A percentile compares a stretch with the other conserved stretches of the same genome.
These are phyloP conservation scores for Cymbidium sinense DNA, from an alignment of 106 monocot genomes.

Conservation along the genomic window DNA sequence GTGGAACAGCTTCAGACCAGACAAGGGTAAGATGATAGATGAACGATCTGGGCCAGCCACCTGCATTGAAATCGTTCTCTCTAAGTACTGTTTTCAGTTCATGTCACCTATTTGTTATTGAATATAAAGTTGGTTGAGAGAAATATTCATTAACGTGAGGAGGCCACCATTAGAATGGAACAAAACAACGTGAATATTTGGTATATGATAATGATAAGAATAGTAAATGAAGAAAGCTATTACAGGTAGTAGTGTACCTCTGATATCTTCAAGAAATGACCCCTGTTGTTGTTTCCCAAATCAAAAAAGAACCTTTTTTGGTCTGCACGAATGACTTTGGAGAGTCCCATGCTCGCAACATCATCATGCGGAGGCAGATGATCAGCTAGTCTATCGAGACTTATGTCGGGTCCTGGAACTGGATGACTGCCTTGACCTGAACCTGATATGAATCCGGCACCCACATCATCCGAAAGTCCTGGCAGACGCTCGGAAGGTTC, in stretches of 20 bases:
- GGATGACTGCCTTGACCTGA: conserved; percentile 43
- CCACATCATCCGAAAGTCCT: conserved; percentile 95
- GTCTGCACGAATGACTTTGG: conserved; percentile 80
- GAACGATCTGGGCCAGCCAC: conserved; percentile 89
- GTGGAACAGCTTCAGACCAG: conserved; percentile 79
- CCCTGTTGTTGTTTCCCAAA: conserved; percentile 83
- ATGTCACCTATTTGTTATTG: no score
- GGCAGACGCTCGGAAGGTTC: conserved; percentile 57
- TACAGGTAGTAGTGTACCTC: conserved; percentile 44
- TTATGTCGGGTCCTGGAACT: conserved; percentile 55
- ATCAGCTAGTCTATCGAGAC: conserved; percentile 59
- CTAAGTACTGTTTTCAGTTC: neutral
- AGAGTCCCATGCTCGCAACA: conserved; percentile 42
- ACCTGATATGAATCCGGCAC: conserved; percentile 88
- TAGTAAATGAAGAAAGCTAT: neutral
- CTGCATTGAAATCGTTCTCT: conserved; percentile 17
- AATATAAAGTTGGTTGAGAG: no score
- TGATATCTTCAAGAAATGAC: conserved; percentile 87
- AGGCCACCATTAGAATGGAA: no score
- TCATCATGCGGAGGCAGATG: conserved; percentile 39
- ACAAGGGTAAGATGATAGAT: conserved; percentile 76
- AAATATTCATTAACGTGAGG: no score
- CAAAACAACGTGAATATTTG: no score
- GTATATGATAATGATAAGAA: no score
- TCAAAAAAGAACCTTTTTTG: conserved; percentile 98